phyloP scores from a whole-genome alignment of 306 rosid genomes.

The Pyrus communis region DNA sequence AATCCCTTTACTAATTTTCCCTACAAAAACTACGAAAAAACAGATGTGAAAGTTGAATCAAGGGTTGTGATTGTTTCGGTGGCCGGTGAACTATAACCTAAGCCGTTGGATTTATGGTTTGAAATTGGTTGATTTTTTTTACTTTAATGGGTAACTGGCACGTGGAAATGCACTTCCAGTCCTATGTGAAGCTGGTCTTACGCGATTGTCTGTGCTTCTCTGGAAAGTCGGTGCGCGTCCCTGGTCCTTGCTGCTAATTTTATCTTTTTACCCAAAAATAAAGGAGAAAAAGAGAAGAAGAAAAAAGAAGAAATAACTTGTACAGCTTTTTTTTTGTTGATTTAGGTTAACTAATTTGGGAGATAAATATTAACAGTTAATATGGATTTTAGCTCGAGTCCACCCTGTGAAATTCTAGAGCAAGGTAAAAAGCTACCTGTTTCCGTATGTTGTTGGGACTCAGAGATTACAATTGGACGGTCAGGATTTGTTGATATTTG shows the following conservation, averaged over 20 bases:
- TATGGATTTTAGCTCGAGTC: background rate
- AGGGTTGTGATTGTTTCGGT: background rate
- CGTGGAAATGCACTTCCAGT: background rate
- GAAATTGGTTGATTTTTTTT: background rate
- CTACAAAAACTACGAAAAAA: background rate
- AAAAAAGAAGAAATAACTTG: background rate
- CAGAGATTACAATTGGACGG: background rate
- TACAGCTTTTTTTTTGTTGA: background rate
- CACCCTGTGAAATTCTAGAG: background rate
- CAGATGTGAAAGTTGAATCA: background rate
- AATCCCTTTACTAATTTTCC: background rate
- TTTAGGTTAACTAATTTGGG: conserved; percentile 14
- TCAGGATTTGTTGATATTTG: background rate
- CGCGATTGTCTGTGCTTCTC: background rate
- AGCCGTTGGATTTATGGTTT: background rate
- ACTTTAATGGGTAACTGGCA: background rate
- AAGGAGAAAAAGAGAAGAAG: background rate
- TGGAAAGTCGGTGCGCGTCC: background rate
- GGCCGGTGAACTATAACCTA: background rate
- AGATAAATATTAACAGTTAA: conserved; percentile 3
- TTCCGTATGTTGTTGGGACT: background rate
- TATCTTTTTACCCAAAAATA: background rate
- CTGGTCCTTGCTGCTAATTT: background rate
- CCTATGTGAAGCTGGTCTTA: background rate
- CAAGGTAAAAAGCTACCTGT: background rate